Evolutionary conservation across 495 filamentous ascomycete species (phyloP).

Genomic region (Apiosordaria backusii): DNA sequence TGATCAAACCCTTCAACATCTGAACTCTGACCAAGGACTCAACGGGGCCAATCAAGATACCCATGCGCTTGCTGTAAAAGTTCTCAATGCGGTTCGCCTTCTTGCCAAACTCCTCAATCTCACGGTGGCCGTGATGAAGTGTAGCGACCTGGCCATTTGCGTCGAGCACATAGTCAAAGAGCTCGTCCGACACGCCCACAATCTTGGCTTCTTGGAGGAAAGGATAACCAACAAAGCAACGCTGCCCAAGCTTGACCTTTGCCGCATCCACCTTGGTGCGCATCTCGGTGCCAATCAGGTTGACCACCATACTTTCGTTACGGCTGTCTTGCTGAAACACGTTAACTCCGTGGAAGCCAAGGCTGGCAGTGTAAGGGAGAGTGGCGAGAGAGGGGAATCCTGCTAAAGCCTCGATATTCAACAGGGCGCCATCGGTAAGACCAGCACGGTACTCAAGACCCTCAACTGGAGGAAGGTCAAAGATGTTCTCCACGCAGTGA

Average conservation of each 20-base stretch:
- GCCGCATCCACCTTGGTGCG: conserved; percentile 67
- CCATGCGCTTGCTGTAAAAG: conserved; percentile 83
- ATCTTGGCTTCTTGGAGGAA: conserved; percentile 94
- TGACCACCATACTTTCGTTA: conserved; percentile 95
- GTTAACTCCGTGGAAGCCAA: conserved; percentile 87
- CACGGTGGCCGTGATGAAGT: conserved; percentile 68
- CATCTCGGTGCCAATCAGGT: conserved; percentile 67
- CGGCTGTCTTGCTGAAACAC: conserved; percentile 97
- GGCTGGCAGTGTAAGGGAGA: conserved; percentile 69
- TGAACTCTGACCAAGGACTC: conserved; percentile 89
- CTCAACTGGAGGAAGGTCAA: conserved; percentile 88
- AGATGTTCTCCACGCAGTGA: conserved; percentile 90
- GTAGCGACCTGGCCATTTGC: conserved; percentile 59
- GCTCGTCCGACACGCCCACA: conserved; percentile 81
- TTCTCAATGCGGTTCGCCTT: conserved; percentile 81
- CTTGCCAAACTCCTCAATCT: conserved; percentile 77
- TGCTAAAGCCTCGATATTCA: conserved; percentile 76
- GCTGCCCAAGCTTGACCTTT: conserved; percentile 74
- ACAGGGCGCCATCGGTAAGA: conserved; percentile 78
- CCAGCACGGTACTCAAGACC: conserved; percentile 83
- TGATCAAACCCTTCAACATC: conserved; percentile 84
- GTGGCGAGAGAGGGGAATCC: conserved; percentile 89
- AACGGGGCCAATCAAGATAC: conserved; percentile 79
- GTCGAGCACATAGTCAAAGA: conserved; percentile 81
- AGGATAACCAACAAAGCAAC: conserved; percentile 90